A percentile compares a stretch with the other conserved stretches of the same genome.
These are phyloP conservation scores for Neospora caninum DNA, from an alignment of 169 alveolate species.

Conservation along the genomic window DNA sequence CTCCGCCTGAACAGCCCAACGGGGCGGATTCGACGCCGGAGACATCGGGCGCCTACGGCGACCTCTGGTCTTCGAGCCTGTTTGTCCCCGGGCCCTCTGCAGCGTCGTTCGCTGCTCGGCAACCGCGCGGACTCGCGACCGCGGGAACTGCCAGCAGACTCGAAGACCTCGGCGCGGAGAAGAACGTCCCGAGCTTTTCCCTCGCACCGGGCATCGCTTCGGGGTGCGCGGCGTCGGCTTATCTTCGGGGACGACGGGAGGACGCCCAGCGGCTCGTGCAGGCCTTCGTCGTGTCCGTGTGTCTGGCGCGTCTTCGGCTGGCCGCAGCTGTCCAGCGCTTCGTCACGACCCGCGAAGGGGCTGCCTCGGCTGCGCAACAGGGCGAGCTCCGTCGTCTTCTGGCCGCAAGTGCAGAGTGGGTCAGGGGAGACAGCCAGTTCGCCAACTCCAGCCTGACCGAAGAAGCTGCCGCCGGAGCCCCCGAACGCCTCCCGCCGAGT, in stretches of 20 bases:
- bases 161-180: not conserved
- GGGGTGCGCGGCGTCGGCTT: not conserved
- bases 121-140: not conserved
- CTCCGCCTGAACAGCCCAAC: not conserved
- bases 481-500: not conserved
- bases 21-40: not conserved
- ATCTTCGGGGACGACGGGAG: not conserved
- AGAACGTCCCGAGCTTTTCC: not conserved
- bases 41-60: not conserved
- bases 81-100: constrained; percentile 9
- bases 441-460: not conserved
- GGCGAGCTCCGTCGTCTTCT: not conserved
- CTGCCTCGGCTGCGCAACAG: not conserved
- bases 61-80: constrained; percentile 26
- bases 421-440: not conserved
- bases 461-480: not conserved
- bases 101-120: not conserved
- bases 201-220: not conserved
- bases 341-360: not conserved
- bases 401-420: not conserved
- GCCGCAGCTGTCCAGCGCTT: not conserved
- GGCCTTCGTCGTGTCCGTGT: constrained; percentile 1
- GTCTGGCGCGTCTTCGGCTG: not conserved
- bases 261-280: constrained; percentile 14
- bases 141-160: not conserved